Evolutionary conservation across 2,329 filamentous ascomycete genomes (phyloP).

Genomic region (Monascus ruber): DNA sequence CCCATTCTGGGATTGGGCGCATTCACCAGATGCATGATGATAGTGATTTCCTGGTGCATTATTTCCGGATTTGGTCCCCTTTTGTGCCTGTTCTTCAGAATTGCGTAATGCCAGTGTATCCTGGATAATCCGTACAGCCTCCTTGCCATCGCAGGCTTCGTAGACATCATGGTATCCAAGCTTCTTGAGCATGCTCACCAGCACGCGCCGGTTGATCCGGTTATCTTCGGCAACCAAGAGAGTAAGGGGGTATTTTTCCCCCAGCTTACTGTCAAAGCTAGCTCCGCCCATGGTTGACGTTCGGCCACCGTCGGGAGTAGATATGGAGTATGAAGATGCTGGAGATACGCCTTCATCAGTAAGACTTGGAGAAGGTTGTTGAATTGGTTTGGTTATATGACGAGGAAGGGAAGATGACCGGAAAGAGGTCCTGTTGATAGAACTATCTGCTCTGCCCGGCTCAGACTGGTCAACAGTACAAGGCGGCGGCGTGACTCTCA

Average conservation of each 20-base stretch:
- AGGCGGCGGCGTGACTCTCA: conserved; percentile 27
- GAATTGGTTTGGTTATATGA: conserved; percentile 15
- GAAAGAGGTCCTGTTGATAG: conserved; percentile 10
- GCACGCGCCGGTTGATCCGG: conserved; percentile 56
- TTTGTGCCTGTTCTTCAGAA: not conserved
- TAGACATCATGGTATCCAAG: conserved; percentile 53
- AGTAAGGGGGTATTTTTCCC: conserved; percentile 49
- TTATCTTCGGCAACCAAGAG: conserved; percentile 65
- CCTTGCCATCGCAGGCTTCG: conserved; percentile 57
- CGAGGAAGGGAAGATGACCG: conserved; percentile 13
- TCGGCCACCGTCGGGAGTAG: conserved; percentile 15
- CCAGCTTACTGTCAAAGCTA: conserved; percentile 46
- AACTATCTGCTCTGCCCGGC: conserved; percentile 12
- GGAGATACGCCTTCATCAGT: conserved; percentile 15
- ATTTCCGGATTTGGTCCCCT: not conserved
- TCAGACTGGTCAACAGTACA: conserved; percentile 10
- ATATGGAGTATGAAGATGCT: conserved; percentile 10
- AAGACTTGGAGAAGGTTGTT: conserved; percentile 19
- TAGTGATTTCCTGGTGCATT: no score
- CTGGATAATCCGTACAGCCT: conserved; percentile 53
- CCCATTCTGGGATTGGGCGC: not conserved
- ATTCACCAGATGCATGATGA: not conserved
- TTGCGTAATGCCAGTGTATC: conserved; percentile 26
- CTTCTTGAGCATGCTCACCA: conserved; percentile 55
- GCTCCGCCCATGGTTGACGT: conserved; percentile 13